A percentile compares a stretch with the other conserved stretches of the same genome.
Evolutionary conservation across 2,329 filamentous ascomycete genomes (phyloP).

Genomic region (Penicillium concentricum): DNA sequence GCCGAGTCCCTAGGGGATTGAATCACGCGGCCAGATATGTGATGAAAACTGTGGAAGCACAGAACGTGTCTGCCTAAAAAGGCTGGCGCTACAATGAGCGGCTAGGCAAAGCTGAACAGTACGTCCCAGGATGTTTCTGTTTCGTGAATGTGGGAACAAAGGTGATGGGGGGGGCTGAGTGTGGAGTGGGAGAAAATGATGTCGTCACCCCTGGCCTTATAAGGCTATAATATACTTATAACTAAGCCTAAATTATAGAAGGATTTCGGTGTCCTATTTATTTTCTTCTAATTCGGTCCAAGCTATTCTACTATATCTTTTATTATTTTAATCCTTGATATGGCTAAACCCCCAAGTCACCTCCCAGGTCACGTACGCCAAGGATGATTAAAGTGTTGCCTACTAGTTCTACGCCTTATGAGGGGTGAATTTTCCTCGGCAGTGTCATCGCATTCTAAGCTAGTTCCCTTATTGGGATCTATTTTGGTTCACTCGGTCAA

Average conservation of each 20-base stretch:
- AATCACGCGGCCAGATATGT: background rate
- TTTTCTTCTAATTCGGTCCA: background rate
- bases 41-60: background rate
- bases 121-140: background rate
- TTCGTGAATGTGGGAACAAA: conserved; percentile 2
- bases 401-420: too few species aligned
- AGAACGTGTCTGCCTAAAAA: conserved; percentile 32
- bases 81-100: conserved; percentile 20
- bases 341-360: too few species aligned
- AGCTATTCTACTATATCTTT: too few species aligned
- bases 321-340: too few species aligned
- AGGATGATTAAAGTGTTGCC: too few species aligned
- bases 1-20: background rate
- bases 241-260: too few species aligned
- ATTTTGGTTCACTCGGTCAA: too few species aligned
- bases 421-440: too few species aligned
- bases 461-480: too few species aligned
- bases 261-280: background rate
- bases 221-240: too few species aligned
- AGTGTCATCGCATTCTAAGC: too few species aligned
- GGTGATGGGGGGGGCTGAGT: background rate
- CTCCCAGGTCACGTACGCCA: too few species aligned
- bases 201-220: conserved; percentile 12
- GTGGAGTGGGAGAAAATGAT: conserved; percentile 10
- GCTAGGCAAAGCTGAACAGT: conserved; percentile 3